Base-by-base conservation (phyloP, 805 yeast genomes). In the Wickerhamiella cacticola region DNA sequence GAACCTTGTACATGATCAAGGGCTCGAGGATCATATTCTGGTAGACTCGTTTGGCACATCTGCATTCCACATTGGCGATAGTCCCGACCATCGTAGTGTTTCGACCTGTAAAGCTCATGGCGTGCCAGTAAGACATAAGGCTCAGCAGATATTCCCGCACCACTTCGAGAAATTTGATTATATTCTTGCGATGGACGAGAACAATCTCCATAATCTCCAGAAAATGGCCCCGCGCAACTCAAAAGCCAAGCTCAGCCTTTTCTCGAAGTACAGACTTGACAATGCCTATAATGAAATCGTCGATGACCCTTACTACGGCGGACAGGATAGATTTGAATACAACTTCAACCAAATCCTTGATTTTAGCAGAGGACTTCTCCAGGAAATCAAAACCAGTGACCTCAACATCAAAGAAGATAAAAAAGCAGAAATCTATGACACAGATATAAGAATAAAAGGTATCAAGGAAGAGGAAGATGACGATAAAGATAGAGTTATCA, bases 231-330 rank as follows among this genome's bases (percentile, higher is more conserved):
- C 92, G 1, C 63, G 69, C 12, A 68, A 62, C 31, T 62, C 73
- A 21, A 71, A 63, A 38, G 74, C 79, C 0, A 61, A 64, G 40
- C 73, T 86, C 6, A 68, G 65, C 46, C 60, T 86, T 48, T 88
- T 88, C 68, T 96, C 96, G 0, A 76, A 81, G n/a, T 88, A 86
- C 80, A 71, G 76, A 49, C 73, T 75, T 0, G 76, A 75, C 56
- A 53, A 63, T 1, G 62, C 66, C 35, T 75, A 72, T 51, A 69
- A 68, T 16, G 69, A 63, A 29, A 75, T 83, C 28, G 88, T 88
- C 5, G 83, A 77, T 48, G 97, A 88, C 62, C 97, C 97, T 1
- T 88, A 89, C 63, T 89, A 88, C 59, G 96, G 96, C 4, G 95
- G 94, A 0, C 67, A 66, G 18, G 72, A 76, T 54, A 95, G 96